Base-by-base conservation (phyloP, 2,329 filamentous ascomycete genomes). In the Penicillium sp. region DNA sequence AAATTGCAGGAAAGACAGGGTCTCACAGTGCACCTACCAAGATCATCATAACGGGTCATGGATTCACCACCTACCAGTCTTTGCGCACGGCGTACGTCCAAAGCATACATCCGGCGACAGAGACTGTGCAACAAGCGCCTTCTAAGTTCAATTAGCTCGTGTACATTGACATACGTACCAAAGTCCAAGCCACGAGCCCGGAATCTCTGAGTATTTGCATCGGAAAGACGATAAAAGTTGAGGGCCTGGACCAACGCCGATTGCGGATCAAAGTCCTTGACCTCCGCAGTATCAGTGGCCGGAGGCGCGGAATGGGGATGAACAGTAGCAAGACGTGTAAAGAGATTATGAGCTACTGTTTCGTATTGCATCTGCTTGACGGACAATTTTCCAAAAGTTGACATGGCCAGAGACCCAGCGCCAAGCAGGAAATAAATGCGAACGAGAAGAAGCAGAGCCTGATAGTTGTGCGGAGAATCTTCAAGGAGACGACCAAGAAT, bases 281-380 rank as follows among this genome's bases (percentile, higher is more conserved):
- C 60, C 32, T 69, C 65, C 11, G 55, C 56, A 7, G 58, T 60
- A 34, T 66, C 63, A 32, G 61, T 55, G 1, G 65, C 55, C 1
- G 65, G 62, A 4, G 66, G 64, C 10, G 58, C 62, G 16, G 61
- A 54, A 32, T 66, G 60, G 23, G 70, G 70, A 41, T 73, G 70
- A 14, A 72, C 62, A 1, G 66, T 67, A 17, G 67, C 65, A 27
- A 73, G 60, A 13, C 69, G 67, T 0, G 69, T 71, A 44, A 68
- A 67, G 9, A 72, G 51, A 27, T 68, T 64, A 52, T 72, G 69
- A 5, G 67, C 65, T 30, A 72, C 62, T 12, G 65, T 67, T 45
- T 72, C 68, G 45, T 62, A 68, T 49, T 73, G 70, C 41, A 72
- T 48, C 36, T 73, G 69, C 47, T 72, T 73, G 34, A 72, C 59